Conservation (phyloP, 2,329 filamentous ascomycete genomes). For the Dactylellina leptospora region DNA sequence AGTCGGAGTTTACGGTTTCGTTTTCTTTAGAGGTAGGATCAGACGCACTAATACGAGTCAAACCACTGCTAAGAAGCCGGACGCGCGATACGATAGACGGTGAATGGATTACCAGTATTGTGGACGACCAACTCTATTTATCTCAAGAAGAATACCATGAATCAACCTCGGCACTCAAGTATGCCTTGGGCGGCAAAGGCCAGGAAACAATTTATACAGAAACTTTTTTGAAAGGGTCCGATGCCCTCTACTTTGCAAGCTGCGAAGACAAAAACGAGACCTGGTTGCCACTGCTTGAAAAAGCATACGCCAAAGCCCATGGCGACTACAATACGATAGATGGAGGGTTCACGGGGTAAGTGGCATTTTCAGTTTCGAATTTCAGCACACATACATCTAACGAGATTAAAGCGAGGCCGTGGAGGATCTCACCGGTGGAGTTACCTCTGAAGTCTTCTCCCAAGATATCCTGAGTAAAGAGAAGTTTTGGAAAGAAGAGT, state of each 20-base stretch:
- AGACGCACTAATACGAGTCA: too few relatives aligned
- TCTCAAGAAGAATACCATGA: conserved; percentile 79
- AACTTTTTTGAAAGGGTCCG: conserved; percentile 77
- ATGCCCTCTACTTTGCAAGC: conserved; percentile 80
- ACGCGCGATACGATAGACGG: too few relatives aligned
- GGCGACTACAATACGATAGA: conserved; percentile 80
- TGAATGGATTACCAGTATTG: conserved; percentile 89
- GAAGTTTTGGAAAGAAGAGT: conserved; percentile 82
- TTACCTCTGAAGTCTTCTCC: conserved; percentile 74
- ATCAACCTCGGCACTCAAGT: conserved; percentile 55
- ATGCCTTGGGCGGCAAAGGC: conserved; percentile 65
- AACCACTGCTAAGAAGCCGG: too few relatives aligned
- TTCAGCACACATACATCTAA: background rate
- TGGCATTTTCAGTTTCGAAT: background rate
- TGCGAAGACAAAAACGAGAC: conserved; percentile 80
- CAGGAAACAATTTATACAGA: conserved; percentile 76
- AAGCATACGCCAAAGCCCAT: conserved; percentile 85
- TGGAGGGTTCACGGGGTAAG: conserved; percentile 74
- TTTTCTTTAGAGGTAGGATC: conserved; percentile 73
- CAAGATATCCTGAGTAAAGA: conserved; percentile 80
- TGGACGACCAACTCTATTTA: conserved; percentile 89
- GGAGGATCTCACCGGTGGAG: conserved; percentile 73
- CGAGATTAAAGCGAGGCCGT: conserved; percentile 64
- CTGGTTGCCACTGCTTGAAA: conserved; percentile 81
- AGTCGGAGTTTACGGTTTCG: conserved; percentile 84